phyloP scores from a whole-genome alignment of 345 rosid species.

The Mercurialis annua region DNA sequence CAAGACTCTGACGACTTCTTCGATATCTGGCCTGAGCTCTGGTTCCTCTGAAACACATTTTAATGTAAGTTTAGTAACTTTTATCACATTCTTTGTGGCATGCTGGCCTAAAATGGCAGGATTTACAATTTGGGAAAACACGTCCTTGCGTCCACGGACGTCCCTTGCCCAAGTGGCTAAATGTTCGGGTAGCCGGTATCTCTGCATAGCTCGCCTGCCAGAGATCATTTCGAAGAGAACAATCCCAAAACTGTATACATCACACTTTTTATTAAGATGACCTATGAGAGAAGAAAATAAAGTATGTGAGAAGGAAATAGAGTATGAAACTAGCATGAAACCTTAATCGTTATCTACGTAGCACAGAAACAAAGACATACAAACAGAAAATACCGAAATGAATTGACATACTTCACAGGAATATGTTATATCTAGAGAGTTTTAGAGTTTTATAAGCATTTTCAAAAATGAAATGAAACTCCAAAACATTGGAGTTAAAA shows the following conservation, averaged over 20 bases:
- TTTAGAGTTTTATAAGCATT: too few relatives aligned
- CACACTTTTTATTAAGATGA: too few relatives aligned
- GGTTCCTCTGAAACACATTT: slow-evolving; percentile 19
- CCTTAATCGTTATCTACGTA: not conserved
- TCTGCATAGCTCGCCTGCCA: too few relatives aligned
- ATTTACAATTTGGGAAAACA: slow-evolving; percentile 21
- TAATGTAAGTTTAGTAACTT: slow-evolving; percentile 14
- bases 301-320: not conserved
- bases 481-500: too few relatives aligned
- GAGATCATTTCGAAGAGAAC: too few relatives aligned
- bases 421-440: too few relatives aligned
- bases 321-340: not conserved
- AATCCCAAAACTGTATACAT: too few relatives aligned
- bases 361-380: not conserved
- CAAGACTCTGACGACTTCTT: slow-evolving; percentile 11
- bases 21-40: slow-evolving; percentile 15
- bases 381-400: too few relatives aligned
- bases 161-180: slow-evolving; percentile 29
- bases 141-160: slow-evolving; percentile 15
- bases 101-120: slow-evolving; percentile 26
- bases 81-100: not conserved
- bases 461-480: too few relatives aligned
- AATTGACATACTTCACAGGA: too few relatives aligned
- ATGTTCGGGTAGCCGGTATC: too few relatives aligned
- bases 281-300: slow-evolving; percentile 12